Conservation (phyloP, 169 alveolate genomes). For the Eimeria zaria region DNA sequence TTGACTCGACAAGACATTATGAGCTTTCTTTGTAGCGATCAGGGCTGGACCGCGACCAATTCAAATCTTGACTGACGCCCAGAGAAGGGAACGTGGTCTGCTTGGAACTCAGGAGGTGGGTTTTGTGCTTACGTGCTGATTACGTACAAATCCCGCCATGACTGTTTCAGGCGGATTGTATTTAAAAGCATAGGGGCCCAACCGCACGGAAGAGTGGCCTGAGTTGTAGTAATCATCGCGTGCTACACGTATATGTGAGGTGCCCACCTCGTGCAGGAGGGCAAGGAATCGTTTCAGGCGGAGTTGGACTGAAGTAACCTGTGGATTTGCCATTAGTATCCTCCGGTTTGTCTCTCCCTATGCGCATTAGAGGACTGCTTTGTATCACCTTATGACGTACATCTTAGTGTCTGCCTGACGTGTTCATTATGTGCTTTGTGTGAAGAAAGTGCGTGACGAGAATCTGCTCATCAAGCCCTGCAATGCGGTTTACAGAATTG, state of each 20-base stretch:
- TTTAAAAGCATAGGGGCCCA: background rate
- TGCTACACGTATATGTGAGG: background rate
- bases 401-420: background rate
- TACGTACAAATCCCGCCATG: background rate
- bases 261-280: background rate
- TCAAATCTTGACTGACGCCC: background rate
- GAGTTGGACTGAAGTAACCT: background rate
- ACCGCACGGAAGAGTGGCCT: background rate
- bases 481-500: background rate
- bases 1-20: background rate
- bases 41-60: background rate
- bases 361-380: background rate
- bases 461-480: background rate
- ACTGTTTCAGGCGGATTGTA: background rate
- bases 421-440: background rate
- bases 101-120: background rate
- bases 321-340: background rate
- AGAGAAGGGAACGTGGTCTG: background rate
- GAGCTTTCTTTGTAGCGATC: background rate
- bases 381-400: background rate
- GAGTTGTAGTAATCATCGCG: background rate
- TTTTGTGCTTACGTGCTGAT: background rate
- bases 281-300: background rate
- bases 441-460: background rate
- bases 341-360: background rate